phyloP scores from a whole-genome alignment of 75 land plant species.

The Picea sitchensis region DNA sequence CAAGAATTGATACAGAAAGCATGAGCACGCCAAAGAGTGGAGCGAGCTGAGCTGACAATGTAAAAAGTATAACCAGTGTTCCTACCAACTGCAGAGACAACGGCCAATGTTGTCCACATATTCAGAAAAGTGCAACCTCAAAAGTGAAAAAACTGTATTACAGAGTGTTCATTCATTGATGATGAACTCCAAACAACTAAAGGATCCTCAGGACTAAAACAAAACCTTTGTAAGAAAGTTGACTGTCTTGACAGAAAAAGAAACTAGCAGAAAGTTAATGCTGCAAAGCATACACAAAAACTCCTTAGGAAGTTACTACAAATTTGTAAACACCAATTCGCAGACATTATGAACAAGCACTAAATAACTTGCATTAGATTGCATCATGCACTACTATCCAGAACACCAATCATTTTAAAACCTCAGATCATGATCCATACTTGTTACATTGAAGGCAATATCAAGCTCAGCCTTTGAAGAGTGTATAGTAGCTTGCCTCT shows the following conservation, averaged over 20 bases:
- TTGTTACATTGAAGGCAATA: conserved; percentile 14
- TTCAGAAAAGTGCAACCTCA: neutral
- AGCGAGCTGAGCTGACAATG: conserved; percentile 79
- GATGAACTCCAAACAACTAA: neutral
- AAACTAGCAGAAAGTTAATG: neutral
- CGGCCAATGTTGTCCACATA: conserved; percentile 4
- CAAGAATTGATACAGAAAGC: conserved; percentile 75
- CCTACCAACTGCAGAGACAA: conserved; percentile 64
- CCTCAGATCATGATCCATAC: neutral
- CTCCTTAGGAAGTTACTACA: neutral
- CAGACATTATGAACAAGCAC: neutral
- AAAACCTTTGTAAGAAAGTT: neutral
- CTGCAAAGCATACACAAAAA: neutral
- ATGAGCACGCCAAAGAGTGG: conserved; percentile 90
- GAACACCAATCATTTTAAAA: conserved; percentile 8
- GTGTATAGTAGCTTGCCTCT: conserved; percentile 80
- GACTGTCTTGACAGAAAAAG: neutral
- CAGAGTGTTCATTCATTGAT: neutral
- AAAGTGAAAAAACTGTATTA: neutral
- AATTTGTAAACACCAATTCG: neutral
- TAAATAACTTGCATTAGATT: neutral
- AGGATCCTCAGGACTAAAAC: neutral
- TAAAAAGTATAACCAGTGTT: conserved; percentile 78
- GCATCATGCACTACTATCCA: neutral
- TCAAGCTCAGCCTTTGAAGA: conserved; percentile 38